Evolutionary conservation across 257 asterid genomes (phyloP).

Genomic region (Forsythia viridissima): DNA sequence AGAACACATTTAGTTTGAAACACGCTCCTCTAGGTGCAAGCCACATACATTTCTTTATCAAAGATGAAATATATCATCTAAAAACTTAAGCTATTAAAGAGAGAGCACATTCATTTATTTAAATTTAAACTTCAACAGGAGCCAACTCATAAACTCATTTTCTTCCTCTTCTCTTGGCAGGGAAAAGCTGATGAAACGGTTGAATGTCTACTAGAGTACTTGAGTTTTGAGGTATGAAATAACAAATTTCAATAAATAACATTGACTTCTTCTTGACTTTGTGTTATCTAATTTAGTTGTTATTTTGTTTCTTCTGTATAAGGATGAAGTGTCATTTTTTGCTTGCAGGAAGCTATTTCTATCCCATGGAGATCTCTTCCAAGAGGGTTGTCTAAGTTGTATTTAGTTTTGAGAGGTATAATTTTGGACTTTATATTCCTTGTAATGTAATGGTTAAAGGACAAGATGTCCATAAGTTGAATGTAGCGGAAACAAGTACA

Average conservation of each 20-base stretch:
- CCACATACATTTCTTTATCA: no score
- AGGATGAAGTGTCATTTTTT: not conserved
- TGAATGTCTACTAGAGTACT: constrained; percentile 64
- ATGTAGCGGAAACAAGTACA: no score
- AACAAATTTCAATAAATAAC: not conserved
- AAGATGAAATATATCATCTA: no score
- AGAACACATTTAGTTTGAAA: no score
- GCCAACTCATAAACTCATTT: constrained; percentile 2
- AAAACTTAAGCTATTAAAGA: no score
- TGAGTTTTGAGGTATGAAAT: constrained; percentile 76
- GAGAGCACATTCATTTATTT: not conserved
- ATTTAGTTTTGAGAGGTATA: constrained; percentile 86
- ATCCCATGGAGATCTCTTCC: constrained; percentile 90
- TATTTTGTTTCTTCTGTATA: not conserved
- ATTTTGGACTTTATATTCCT: not conserved
- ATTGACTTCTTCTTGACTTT: not conserved
- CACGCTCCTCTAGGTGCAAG: no score
- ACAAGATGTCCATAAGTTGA: not conserved
- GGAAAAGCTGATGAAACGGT: constrained; percentile 58
- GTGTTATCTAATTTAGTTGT: not conserved
- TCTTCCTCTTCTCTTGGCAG: constrained; percentile 44
- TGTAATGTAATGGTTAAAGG: not conserved
- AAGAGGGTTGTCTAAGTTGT: constrained; percentile 72
- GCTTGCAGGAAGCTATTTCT: constrained; percentile 75
- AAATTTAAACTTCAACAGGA: constrained; percentile 8